Conservation (phyloP, 2,329 filamentous ascomycete species). For the Stagonosporopsis chrysanthemi region DNA sequence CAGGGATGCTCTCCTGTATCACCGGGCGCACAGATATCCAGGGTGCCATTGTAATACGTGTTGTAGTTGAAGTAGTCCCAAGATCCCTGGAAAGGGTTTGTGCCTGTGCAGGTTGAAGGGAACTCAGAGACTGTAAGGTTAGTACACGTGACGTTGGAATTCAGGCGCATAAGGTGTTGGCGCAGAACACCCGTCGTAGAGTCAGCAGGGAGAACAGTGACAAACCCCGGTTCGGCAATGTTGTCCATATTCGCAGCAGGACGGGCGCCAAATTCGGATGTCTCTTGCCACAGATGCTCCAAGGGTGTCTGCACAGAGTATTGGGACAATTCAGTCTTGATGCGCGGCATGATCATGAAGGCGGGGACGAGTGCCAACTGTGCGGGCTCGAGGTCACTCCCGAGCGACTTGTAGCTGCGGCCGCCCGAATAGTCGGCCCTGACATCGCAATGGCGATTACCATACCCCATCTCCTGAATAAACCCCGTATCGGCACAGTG, state of each 20-base stretch:
- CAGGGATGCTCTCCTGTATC: slow-evolving; percentile 11
- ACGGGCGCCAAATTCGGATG: too few relatives aligned
- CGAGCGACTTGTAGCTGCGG: not conserved
- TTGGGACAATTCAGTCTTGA: not conserved
- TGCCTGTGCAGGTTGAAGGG: slow-evolving; percentile 9
- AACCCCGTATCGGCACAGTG: not conserved
- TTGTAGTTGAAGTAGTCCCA: not conserved
- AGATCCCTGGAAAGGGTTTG: slow-evolving; percentile 4
- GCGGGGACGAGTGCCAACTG: slow-evolving; percentile 11
- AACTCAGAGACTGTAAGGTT: not conserved
- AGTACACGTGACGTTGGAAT: slow-evolving; percentile 13
- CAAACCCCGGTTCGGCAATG: not conserved
- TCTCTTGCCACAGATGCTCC: not conserved
- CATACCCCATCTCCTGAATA: not conserved
- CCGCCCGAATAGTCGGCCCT: too few relatives aligned
- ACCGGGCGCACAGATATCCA: slow-evolving; percentile 21
- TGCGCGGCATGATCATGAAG: not conserved
- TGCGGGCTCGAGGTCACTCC: slow-evolving; percentile 18
- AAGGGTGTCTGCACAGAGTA: not conserved
- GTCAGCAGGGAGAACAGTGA: not conserved
- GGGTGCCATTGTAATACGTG: not conserved
- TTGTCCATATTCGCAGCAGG: not conserved
- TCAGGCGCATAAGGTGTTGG: slow-evolving; percentile 20
- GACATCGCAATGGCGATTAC: not conserved
- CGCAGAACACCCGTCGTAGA: slow-evolving; percentile 18